phyloP scores from a whole-genome alignment of 371 early-diverging fungal species.

The Capniomyces stellatus region DNA sequence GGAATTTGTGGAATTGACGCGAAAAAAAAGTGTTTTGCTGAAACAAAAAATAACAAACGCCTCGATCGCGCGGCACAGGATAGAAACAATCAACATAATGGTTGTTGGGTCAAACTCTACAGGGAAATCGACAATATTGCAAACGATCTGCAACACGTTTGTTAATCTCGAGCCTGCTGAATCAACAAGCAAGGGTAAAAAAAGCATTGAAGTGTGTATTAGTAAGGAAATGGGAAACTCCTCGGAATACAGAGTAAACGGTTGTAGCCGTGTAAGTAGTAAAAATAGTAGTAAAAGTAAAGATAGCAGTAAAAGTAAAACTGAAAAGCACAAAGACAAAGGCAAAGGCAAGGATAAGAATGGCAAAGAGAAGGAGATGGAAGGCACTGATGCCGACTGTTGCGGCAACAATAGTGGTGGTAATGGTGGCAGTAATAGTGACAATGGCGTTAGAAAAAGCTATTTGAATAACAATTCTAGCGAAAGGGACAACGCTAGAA shows the following conservation, averaged over 20 bases:
- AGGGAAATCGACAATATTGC: conserved; percentile 1
- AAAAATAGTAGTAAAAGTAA: too few relatives aligned
- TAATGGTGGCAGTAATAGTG: background rate
- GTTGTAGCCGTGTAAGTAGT: too few relatives aligned
- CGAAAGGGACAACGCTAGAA: too few relatives aligned
- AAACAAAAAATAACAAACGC: background rate
- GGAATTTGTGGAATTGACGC: too few relatives aligned
- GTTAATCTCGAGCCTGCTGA: background rate
- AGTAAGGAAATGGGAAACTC: too few relatives aligned
- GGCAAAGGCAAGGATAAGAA: background rate
- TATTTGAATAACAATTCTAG: background rate
- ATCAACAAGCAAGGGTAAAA: too few relatives aligned
- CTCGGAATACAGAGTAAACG: too few relatives aligned
- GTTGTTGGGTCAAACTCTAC: conserved; percentile 1
- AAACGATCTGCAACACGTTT: conserved; percentile 1
- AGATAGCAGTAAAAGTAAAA: background rate
- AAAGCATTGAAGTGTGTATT: too few relatives aligned
- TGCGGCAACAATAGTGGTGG: too few relatives aligned
- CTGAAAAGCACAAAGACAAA: background rate
- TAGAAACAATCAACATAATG: conserved; percentile 2
- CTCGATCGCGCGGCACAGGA: background rate
- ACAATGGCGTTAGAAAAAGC: background rate
- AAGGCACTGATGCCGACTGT: too few relatives aligned
- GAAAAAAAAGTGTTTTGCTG: background rate
- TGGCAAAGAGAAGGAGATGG: too few relatives aligned